Evolutionary conservation across 2,329 filamentous ascomycete genomes (phyloP).

Genomic region (Penicillium capsulatum): DNA sequence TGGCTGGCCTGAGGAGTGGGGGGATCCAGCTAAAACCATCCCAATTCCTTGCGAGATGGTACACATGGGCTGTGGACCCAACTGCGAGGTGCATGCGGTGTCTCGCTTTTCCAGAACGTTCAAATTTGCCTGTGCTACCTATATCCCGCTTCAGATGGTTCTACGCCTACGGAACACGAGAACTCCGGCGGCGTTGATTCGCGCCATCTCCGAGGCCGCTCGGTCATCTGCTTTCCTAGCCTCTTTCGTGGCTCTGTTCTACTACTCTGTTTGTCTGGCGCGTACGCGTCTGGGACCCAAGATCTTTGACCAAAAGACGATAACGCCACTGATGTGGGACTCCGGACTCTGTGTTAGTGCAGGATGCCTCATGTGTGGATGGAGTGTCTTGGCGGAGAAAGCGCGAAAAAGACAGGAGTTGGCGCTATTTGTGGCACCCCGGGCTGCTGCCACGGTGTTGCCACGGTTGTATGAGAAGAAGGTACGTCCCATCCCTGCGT

Average conservation of each 20-base stretch:
- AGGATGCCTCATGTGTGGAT: conserved; percentile 73
- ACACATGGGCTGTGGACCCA: conserved; percentile 71
- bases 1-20: conserved; percentile 64
- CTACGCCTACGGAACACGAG: conserved; percentile 54
- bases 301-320: conserved; percentile 54
- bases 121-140: conserved; percentile 69
- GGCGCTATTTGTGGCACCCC: conserved; percentile 73
- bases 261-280: conserved; percentile 77
- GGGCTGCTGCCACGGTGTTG: conserved; percentile 69
- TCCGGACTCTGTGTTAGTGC: conserved; percentile 62
- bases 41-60: conserved; percentile 81
- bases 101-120: conserved; percentile 66
- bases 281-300: conserved; percentile 69
- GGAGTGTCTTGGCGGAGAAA: conserved; percentile 73
- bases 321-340: conserved; percentile 56
- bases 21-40: conserved; percentile 63
- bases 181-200: conserved; percentile 42
- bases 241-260: conserved; percentile 72
- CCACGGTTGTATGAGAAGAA: conserved; percentile 63
- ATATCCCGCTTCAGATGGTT: conserved; percentile 69
- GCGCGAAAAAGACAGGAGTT: conserved; percentile 65
- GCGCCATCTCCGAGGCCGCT: conserved; percentile 56
- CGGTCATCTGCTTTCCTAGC: conserved; percentile 75
- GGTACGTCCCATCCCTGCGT: conserved; percentile 26
- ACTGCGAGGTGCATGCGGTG: conserved; percentile 66